phyloP scores from a whole-genome alignment of 2,329 filamentous ascomycete genomes.

The Colletotrichum trifolii region DNA sequence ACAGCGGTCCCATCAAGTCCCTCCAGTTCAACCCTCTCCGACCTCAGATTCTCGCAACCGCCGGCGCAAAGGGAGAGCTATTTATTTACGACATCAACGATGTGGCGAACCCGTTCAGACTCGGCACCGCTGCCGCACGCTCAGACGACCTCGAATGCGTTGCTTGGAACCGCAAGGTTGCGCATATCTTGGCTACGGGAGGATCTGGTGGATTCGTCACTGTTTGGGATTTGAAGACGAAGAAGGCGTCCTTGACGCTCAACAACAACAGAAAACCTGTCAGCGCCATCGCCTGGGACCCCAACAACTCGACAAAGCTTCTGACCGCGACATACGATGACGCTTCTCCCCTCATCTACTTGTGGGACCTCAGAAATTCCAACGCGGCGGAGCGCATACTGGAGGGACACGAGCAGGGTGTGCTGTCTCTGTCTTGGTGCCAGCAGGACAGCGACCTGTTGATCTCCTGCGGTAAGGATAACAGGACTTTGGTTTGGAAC shows the following conservation, averaged over 20 bases:
- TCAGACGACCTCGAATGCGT: constrained; percentile 96
- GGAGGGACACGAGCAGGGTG: constrained; percentile 92
- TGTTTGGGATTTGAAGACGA: constrained; percentile 98
- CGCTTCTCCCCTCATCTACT: constrained; percentile 84
- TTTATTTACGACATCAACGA: constrained; percentile 97
- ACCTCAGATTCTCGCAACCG: constrained; percentile 90
- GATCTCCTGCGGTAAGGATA: constrained; percentile 96
- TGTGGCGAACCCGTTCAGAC: constrained; percentile 84
- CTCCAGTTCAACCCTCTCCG: constrained; percentile 96
- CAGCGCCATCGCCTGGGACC: constrained; percentile 97
- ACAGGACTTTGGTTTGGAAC: constrained; percentile 95
- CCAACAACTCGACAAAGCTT: constrained; percentile 92
- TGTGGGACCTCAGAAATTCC: constrained; percentile 97
- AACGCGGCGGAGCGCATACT: constrained; percentile 92
- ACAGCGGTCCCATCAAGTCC: constrained; percentile 91
- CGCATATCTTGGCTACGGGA: constrained; percentile 95
- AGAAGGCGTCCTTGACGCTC: constrained; percentile 95
- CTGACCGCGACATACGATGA: constrained; percentile 93
- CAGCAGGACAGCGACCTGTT: constrained; percentile 88
- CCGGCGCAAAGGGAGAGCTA: constrained; percentile 93
- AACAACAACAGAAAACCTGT: constrained; percentile 96
- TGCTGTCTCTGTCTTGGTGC: constrained; percentile 96
- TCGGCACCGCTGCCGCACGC: constrained; percentile 88
- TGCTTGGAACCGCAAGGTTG: constrained; percentile 98
- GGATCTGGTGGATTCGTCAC: constrained; percentile 95